Base-by-base conservation (phyloP, 768 basidiomycete species). In the Agrocybe pediades region DNA sequence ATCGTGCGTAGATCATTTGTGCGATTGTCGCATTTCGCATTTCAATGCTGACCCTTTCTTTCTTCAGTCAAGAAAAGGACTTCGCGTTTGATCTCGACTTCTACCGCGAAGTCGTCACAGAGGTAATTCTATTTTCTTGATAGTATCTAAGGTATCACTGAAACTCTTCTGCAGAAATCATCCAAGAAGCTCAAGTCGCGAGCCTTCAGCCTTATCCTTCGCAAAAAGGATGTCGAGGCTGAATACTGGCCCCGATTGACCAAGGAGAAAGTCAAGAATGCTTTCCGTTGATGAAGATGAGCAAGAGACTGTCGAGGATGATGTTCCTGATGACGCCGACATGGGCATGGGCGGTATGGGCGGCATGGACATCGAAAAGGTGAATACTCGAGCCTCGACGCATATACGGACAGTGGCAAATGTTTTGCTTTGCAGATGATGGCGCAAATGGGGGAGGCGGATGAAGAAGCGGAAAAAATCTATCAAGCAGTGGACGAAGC, bases 241-340 rank as follows among this genome's bases (percentile, higher is more conserved):
- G 96, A 94, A 61, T 98, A 82, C 72, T 98, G 96, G 96, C 91
- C 92, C 21, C 83, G 95, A 53, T 77, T 98, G 47, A 94, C 91
- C 43, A 94, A 96, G 71, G 90, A 90, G 55, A 95, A 94, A 71
- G 65, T 82, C 55, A 91, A 82, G 72, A 84, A 79, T 46, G 76
- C 85, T 53, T 95, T 84, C 73, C 75, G 88, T 90, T 39, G 95
- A 98, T 65, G 95, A 98, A 75, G 96, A 98, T 66, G 95, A 98
- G 68, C 96, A 98, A 73, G 89, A 91, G 36, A 88, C 78, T 46
- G 80, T 72, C 20, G 60, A 69, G 1, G 65, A 58, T 8, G 54
- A 74, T n/a, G 68, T 71, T 2, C 79, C 76, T 9, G 83, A 78
- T 0, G 84, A 86, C 1, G 74, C 77, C 68, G 73, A 74, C 25